Percentiles rank a stretch among this genome's conserved stretches.
Conservation (phyloP, 371 early-diverging fungal species). For the Haplosporangium sp. region DNA sequence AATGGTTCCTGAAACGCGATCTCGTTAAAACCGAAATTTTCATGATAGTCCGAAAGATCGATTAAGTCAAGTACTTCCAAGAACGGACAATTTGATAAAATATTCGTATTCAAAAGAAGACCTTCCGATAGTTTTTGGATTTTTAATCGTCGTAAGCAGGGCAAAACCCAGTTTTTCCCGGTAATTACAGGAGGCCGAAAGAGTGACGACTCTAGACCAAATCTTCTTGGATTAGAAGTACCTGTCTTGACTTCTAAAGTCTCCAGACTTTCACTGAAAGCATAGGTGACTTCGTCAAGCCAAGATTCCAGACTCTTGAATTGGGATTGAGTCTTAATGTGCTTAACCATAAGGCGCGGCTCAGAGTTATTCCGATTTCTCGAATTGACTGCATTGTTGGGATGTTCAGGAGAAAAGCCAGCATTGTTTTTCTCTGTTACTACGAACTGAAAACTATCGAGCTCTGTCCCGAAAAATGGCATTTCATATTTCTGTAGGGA, state of each 20-base stretch:
- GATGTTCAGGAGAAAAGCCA: not conserved
- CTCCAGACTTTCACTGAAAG: conserved; percentile 9
- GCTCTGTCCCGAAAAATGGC: not conserved
- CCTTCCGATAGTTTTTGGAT: not conserved
- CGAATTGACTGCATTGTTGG: not conserved
- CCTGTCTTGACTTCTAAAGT: not conserved
- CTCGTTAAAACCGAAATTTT: not conserved
- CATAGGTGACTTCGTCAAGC: conserved; percentile 9
- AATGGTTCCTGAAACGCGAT: not conserved
- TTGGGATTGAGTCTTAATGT: not conserved
- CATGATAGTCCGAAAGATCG: not conserved
- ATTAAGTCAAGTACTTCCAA: not conserved
- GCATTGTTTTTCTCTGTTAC: not conserved
- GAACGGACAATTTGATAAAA: not conserved
- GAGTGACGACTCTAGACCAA: not conserved
- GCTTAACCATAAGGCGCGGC: conserved; percentile 8
- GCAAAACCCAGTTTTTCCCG: not conserved
- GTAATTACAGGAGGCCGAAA: not conserved
- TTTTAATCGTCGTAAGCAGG: not conserved
- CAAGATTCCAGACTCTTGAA: not conserved
- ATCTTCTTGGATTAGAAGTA: not conserved
- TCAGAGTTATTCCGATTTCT: not conserved
- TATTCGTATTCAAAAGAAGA: not conserved
- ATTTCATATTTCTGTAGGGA: not conserved
- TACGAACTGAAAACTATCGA: conserved; percentile 1